phyloP scores from a whole-genome alignment of 2,329 filamentous ascomycete genomes.

The Aureobasidium sp. region DNA sequence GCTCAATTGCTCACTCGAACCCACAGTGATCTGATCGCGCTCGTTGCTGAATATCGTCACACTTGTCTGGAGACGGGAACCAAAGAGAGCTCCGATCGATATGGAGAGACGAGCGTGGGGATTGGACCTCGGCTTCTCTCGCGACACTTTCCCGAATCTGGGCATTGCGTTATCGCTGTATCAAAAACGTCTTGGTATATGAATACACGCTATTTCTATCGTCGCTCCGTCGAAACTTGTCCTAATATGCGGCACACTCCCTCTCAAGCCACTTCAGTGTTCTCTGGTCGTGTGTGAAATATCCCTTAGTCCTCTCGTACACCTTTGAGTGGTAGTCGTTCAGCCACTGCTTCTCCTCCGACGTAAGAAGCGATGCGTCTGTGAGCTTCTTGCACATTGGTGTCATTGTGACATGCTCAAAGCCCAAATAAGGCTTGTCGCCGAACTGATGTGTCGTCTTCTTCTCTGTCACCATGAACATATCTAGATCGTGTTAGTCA shows the following conservation, averaged over 20 bases:
- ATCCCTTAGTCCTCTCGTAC: constrained; percentile 68
- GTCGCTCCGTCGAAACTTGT: background rate
- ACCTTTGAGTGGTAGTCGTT: constrained; percentile 81
- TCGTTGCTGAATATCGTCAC: background rate
- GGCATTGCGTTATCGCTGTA: background rate
- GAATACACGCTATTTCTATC: background rate
- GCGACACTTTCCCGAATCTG: background rate
- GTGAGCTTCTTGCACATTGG: constrained; percentile 89
- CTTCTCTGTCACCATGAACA: constrained; percentile 84
- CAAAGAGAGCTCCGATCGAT: background rate
- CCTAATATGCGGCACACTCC: constrained; percentile 59
- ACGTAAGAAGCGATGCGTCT: constrained; percentile 63
- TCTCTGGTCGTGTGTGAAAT: constrained; percentile 64
- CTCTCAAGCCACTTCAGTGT: constrained; percentile 75
- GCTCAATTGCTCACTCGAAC: background rate
- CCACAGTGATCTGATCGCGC: background rate
- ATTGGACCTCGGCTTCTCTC: constrained; percentile 5
- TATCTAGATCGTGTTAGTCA: constrained; percentile 42
- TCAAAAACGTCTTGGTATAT: background rate
- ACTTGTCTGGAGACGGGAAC: background rate
- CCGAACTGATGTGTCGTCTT: constrained; percentile 82
- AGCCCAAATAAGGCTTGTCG: constrained; percentile 88
- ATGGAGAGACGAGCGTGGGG: background rate
- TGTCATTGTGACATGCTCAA: constrained; percentile 96
- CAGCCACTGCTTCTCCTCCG: constrained; percentile 73